Percentiles rank a stretch among this genome's conserved stretches.
These are phyloP conservation scores for Lenzites betulinus DNA, from an alignment of 768 basidiomycete species.

Conservation along the genomic window DNA sequence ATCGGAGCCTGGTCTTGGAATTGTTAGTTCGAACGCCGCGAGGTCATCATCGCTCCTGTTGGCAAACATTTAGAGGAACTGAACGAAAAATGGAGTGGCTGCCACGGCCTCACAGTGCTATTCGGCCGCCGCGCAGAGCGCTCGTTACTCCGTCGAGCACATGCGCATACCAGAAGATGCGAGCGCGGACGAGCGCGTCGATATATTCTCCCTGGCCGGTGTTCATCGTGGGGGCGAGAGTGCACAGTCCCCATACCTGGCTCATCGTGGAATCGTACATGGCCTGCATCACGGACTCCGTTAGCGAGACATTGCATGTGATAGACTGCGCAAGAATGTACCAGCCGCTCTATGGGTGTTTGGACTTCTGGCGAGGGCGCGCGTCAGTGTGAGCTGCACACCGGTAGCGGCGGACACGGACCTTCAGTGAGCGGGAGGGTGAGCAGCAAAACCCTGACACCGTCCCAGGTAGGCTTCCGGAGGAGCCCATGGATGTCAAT, in stretches of 20 bases:
- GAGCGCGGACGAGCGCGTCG: conserved; percentile 61
- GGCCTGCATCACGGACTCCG: conserved; percentile 38
- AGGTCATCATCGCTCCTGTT: conserved; percentile 76
- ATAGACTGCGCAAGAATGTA: conserved; percentile 19
- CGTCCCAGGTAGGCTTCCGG: conserved; percentile 84
- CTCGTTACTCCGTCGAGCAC: conserved; percentile 83
- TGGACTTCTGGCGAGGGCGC: conserved; percentile 41
- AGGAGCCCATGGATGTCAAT: conserved; percentile 80
- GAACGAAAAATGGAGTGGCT: background rate
- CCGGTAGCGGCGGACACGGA: conserved; percentile 36
- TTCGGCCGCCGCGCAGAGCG: conserved; percentile 81
- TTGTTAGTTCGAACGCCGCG: conserved; percentile 64
- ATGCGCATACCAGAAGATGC: conserved; percentile 90
- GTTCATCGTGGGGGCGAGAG: conserved; percentile 50
- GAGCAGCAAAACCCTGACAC: conserved; percentile 76
- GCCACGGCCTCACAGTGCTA: conserved; percentile 64
- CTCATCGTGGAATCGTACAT: conserved; percentile 83
- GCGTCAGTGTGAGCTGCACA: background rate
- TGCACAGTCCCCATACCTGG: conserved; percentile 81
- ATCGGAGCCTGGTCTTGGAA: conserved; percentile 32
- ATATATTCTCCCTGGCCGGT: conserved; percentile 57
- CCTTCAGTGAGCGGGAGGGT: conserved; percentile 85
- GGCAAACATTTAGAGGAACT: conserved; percentile 1
- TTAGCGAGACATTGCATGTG: background rate
- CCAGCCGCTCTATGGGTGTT: conserved; percentile 46